Evolutionary conservation across 2,329 filamentous ascomycete species (phyloP), one percentile per base, ranked within the genome.

Genomic region (Metarhizium robertsii): DNA sequence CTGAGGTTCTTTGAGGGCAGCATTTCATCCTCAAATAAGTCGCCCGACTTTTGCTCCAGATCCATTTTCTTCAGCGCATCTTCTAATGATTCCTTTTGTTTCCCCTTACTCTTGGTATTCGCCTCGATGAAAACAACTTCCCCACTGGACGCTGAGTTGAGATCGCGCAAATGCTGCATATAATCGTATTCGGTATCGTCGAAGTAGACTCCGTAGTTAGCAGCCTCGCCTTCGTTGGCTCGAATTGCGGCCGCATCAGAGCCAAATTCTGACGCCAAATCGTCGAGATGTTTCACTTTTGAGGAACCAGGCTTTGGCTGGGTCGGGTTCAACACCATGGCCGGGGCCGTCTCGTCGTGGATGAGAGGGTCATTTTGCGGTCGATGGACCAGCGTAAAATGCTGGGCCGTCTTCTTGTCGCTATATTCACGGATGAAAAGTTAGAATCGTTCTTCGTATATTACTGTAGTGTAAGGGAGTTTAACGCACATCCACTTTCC

Each of bases 151-250:
- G 81, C 90, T 47, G 76, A 71, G 56, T 86, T 86, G n/a, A 99
- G 75, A 64, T 97, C 94, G 55, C 91, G 87, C 79, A 99, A 77
- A 72, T 99, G 94, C 72, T 99, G 94, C 94, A 99, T 99, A 75
- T 99, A 99, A 72, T 99, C 94, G 73, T 99, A 99, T 66, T 90
- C 83, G 61, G 89, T 87, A 73, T 99, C 94, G 72, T 99, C 95
- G 71, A 81, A 99, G 77, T 88, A 99, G 61, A 99, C 83, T 60
- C 94, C 94, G 72, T 96, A 84, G 69, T 88, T 89, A 62, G 95
- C 94, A 8, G 95, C 94, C 74, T 99, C 92, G 64, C 95, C 95
- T 72, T 99, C 94, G 70, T 99, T 97, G 55, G 83, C 81, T 62
- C 92, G 85, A 61, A 96, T 84, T 58, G 73, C 74, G 46, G 78